phyloP scores from a whole-genome alignment of 371 early-diverging fungal species.

The Saksenaea vasiformis region DNA sequence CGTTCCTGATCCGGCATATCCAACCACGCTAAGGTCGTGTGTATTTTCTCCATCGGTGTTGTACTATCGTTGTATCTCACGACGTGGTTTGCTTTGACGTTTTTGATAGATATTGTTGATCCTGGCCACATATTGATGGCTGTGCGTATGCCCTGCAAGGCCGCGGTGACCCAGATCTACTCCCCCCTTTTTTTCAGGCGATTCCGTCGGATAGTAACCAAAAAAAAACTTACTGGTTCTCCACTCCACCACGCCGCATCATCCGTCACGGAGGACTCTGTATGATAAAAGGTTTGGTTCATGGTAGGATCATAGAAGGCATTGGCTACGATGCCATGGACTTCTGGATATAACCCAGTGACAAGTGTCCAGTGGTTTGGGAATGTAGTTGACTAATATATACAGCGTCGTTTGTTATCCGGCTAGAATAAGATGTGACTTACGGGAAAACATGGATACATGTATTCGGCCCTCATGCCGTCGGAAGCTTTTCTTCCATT shows the following conservation, averaged over 20 bases:
- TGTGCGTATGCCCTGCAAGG: conserved; percentile 61
- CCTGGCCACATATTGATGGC: conserved; percentile 92
- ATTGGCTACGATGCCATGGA: conserved; percentile 93
- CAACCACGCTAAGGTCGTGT: conserved; percentile 71
- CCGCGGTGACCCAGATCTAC: conserved; percentile 83
- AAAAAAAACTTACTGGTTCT: conserved; percentile 65
- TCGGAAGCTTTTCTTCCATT: conserved; percentile 24
- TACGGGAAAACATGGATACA: conserved; percentile 80
- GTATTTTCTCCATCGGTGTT: conserved; percentile 56
- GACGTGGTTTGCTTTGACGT: conserved; percentile 64
- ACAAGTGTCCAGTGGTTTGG: conserved; percentile 93
- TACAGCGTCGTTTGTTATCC: background rate
- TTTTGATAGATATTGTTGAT: conserved; percentile 58
- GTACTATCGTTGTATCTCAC: conserved; percentile 53
- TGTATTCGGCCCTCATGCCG: conserved; percentile 60
- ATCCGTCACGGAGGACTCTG: conserved; percentile 46
- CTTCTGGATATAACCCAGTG: conserved; percentile 89
- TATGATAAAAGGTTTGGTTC: conserved; percentile 76
- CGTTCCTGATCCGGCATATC: conserved; percentile 64
- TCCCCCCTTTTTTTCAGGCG: background rate
- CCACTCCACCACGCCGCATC: conserved; percentile 83
- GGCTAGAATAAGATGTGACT: background rate
- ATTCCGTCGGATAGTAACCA: background rate
- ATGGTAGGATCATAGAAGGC: conserved; percentile 78
- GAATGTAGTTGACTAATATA: conserved; percentile 70